Evolutionary conservation across 768 basidiomycete species (phyloP).

Genomic region (Heimioporus sp.): DNA sequence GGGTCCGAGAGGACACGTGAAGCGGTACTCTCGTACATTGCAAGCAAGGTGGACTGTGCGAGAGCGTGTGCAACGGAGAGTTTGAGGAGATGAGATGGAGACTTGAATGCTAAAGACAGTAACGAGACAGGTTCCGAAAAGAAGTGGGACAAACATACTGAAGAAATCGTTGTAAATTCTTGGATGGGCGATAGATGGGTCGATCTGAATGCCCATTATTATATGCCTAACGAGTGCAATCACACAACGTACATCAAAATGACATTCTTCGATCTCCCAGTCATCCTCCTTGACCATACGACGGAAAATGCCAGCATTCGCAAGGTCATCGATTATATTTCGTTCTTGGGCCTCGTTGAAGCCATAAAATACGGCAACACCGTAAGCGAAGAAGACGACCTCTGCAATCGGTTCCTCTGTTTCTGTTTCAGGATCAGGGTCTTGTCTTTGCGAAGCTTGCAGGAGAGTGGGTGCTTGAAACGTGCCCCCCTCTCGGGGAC

Average conservation of each 20-base stretch:
- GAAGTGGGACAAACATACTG: constrained; percentile 51
- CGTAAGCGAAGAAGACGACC: constrained; percentile 81
- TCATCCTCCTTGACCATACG: constrained; percentile 59
- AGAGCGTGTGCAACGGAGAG: constrained; percentile 93
- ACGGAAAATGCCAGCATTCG: constrained; percentile 66
- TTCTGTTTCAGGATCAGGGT: constrained; percentile 10
- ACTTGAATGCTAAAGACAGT: constrained; percentile 71
- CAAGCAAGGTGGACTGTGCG: constrained; percentile 91
- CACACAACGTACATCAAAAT: constrained; percentile 60
- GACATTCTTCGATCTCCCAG: constrained; percentile 94
- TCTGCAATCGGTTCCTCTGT: constrained; percentile 58
- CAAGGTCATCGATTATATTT: constrained; percentile 81
- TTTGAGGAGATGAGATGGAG: constrained; percentile 85
- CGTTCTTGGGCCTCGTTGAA: constrained; percentile 76
- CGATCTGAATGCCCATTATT: constrained; percentile 51
- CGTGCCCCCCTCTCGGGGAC: background rate
- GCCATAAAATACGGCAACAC: constrained; percentile 92
- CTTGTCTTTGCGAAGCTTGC: background rate
- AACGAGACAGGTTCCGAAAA: background rate
- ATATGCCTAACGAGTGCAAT: background rate
- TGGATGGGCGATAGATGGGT: constrained; percentile 79
- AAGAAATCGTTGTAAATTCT: constrained; percentile 97
- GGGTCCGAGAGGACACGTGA: constrained; percentile 77
- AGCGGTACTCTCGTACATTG: constrained; percentile 80
- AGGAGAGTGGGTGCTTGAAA: constrained; percentile 3